Conservation (phyloP, 73 alveolate genomes). For the Tetrahymena borealis region DNA sequence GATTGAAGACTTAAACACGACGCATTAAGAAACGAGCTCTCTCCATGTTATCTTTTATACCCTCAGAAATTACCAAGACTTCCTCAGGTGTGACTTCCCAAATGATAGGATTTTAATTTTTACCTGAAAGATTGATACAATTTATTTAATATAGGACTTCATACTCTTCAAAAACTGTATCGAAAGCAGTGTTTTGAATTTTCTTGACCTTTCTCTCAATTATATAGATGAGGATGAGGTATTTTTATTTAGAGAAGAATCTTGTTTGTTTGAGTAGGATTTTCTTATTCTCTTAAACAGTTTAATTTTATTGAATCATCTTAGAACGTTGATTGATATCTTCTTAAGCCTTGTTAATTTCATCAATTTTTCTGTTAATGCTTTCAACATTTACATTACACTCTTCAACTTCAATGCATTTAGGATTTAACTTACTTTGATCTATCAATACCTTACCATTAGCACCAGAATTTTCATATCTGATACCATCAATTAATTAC, state of each 20-base stretch:
- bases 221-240: not conserved
- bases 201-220: not conserved
- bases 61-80: not conserved
- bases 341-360: not conserved
- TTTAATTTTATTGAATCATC: not conserved
- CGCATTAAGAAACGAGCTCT: not conserved
- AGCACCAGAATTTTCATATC: not conserved
- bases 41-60: not conserved
- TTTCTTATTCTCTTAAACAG: not conserved
- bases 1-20: not conserved
- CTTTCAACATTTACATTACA: not conserved
- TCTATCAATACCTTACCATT: not conserved
- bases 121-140: not conserved
- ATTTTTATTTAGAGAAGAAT: not conserved
- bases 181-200: not conserved
- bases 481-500: not conserved
- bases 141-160: not conserved
- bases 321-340: not conserved
- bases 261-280: not conserved
- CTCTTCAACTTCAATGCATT: not conserved
- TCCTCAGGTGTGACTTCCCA: not conserved
- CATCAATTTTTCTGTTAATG: not conserved
- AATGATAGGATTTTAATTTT: not conserved
- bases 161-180: not conserved
- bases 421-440: not conserved